Base-by-base conservation (phyloP, 176 grass and related monocot species). In the Cenchrus americanus region DNA sequence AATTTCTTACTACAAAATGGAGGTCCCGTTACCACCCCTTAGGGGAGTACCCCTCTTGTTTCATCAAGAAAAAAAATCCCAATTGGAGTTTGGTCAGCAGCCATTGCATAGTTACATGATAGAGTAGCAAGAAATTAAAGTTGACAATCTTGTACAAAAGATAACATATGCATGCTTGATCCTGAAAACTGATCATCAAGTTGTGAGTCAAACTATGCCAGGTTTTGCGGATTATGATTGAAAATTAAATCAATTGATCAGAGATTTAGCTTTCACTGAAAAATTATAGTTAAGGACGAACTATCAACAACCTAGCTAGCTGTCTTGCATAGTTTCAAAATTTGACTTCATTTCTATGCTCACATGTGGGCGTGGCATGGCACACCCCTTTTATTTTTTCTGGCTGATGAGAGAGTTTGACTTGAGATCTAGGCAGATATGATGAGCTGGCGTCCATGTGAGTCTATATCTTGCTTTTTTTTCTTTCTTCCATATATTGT, bases 361-460 rank as follows among this genome's bases (percentile, higher is more conserved):
- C 48, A 26, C 44, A 78, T 64, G 7, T 62, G 22, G 14, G 12
- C 2, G 11, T 62, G 22, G 57, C n/a, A 62, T 46, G n/a, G 1
- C 23, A 62, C 22, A 30, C 47, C 23, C 12, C 8, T 5, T 50
- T 21, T 50, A 15, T 12, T 21, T 30, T 76, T 4, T 10, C 23
- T 64, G 7, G 13, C 18, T 75, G 71, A 19, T 51, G 19, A 50
- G 5, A 62, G 30, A 65, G 24, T 74, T 83, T 65, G 71, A 83
- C 71, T 75, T 75, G 14, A 65, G 60, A 75, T 66, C 59, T 42
- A 75, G 58, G 62, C 70, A 17, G 32, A 30, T 2, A 2, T n/a
- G 27, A 65, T 75, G 59, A 75, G 69, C 57, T 83, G 50, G 81
- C 46, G 40, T 24, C 22, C 24, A 72, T 46, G 80, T 73, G 43